Evolutionary conservation across 495 filamentous ascomycete species (phyloP), one percentile per base, ranked within the genome.

Genomic region (Apodospora peruviana): DNA sequence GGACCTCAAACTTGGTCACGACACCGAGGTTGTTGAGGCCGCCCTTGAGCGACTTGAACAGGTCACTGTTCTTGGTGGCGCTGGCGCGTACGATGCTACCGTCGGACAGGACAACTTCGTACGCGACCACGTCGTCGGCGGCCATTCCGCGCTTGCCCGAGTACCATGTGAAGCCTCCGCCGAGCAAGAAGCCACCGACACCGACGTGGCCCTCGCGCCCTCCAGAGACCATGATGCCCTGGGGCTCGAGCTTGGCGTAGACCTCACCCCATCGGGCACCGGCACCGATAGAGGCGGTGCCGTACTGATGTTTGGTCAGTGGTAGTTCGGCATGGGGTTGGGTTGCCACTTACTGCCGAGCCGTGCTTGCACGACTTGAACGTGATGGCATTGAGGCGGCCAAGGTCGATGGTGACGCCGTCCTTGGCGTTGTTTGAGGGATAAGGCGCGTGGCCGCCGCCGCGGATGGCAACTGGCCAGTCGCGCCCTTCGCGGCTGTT

Each of bases 21-120:
- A 85, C 66, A n/a, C 77, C 79, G 29, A 83, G 75, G 62, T 81
- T 82, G 61, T 73, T 80, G 27, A 64, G 65, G 19, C 79, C 76
- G 37, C 80, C 80, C 43, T 76, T 76, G 18, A 84, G 65, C 4
- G 77, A 72, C 20, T 51, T 53, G 48, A 71, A 80, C 10, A 84
- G 73, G 34, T 73, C 66, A 0, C 55, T 22, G 45, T 76, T 37
- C 22, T 20, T 22, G 11, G 23, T 42, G 1, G 47, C 40, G 39
- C 61, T 71, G 17, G 61, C 72, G 2, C 60, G 59, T 21, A 68
- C 55, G 39, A 75, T 49, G 4, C 19, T 25, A 9, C 62, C 64
- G 40, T 55, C 40, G 18, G 67, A 60, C 1, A 71, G 66, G 10
- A 77, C 70, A 24, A 69, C 65, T 62, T 81, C 68, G 47, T 69